Evolutionary conservation across 257 asterid species (phyloP).

Genomic region (Solanum rostratum): DNA sequence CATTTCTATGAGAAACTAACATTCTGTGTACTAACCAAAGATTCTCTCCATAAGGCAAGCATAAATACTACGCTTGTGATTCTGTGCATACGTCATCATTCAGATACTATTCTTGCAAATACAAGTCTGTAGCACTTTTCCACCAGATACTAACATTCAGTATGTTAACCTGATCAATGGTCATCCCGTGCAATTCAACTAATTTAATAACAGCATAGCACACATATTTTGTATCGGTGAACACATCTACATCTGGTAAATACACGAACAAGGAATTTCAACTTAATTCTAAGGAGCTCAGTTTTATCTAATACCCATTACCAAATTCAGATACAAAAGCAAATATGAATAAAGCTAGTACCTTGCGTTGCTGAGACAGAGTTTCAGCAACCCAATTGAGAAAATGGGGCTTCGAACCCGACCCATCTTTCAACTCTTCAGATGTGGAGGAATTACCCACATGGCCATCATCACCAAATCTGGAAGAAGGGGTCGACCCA

Average conservation of each 20-base stretch:
- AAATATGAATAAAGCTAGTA: background rate
- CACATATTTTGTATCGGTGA: background rate
- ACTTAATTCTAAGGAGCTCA: background rate
- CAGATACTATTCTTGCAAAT: background rate
- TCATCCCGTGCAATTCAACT: background rate
- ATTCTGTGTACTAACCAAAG: background rate
- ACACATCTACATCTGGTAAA: background rate
- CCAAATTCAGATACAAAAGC: background rate
- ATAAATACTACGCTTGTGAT: background rate
- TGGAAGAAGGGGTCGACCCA: background rate
- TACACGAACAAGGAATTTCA: background rate
- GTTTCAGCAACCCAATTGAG: constrained; percentile 16
- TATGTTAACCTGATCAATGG: background rate
- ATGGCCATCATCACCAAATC: background rate
- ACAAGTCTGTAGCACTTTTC: background rate
- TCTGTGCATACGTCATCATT: background rate
- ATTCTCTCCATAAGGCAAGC: background rate
- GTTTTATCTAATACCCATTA: background rate
- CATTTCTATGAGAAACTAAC: background rate
- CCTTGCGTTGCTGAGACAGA: constrained; percentile 33
- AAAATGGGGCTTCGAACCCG: constrained; percentile 20
- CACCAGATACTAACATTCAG: background rate
- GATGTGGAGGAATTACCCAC: constrained; percentile 8
- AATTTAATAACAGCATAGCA: background rate
- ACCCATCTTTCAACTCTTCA: constrained; percentile 25